Evolutionary conservation across 768 basidiomycete species (phyloP), one percentile per base, ranked within the genome.

Genomic region (Tricholoma sp.): DNA sequence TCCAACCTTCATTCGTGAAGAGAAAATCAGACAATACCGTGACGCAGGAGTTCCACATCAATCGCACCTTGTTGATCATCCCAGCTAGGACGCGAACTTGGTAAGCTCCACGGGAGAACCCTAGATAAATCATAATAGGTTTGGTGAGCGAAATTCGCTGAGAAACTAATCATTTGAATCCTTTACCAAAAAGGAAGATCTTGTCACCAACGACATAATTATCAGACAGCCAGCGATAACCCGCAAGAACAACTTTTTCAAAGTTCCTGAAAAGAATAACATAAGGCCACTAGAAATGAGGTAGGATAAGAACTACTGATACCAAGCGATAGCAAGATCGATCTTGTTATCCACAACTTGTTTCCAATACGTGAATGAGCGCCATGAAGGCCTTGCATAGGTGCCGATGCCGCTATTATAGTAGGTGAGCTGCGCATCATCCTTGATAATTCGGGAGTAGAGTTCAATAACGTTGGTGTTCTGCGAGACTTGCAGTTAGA

Each of bases 101-200:
- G 57, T 77, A 79, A n/a, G 75, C 77, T 6, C 76, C 76, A 10
- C 76, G 73, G 0, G 77, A 78, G 61, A 74, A 79, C 2, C 78
- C 78, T 78, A 45, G 28, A n/a, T 34, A 50, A n/a, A n/a, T n/a
- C n/a, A n/a, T n/a, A n/a, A 42, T 15, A 13, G 45, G 36, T 13
- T 15, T 13, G 6, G 33, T 29, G 7, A 47, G 8, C 34, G 6
- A 20, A 20, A 20, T 9, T 20, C 10, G 42, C 4, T 9, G 18
- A 24, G 20, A 20, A 10, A 2, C 12, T 24, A 1, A 44, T 17
- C 2, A 9, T 10, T n/a, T n/a, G n/a, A 24, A 20, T 44, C 18
- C 17, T 5, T 11, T 24, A 70, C 75, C 77, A 29, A 77, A 76
- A 13, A 77, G 48, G 54, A 62, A 76, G 12, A 77, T 69, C 15